Conservation (phyloP, 371 early-diverging fungal genomes). For the Lichtheimia corymbifera region DNA sequence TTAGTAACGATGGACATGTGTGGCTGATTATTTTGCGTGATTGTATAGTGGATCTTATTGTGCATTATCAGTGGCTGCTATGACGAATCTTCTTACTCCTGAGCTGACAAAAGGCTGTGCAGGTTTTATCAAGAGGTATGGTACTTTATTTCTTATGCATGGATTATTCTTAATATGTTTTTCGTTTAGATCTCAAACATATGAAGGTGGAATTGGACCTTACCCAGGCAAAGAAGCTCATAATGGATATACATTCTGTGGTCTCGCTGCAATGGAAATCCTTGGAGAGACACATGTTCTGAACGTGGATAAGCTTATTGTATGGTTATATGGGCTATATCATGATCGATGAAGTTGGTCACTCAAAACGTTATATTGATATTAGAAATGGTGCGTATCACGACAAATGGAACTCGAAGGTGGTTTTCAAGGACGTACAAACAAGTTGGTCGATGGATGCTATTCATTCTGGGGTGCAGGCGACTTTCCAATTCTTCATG, state of each 20-base stretch:
- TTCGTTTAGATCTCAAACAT: slow-evolving; percentile 72
- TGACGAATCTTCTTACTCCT: slow-evolving; percentile 79
- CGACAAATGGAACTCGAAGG: slow-evolving; percentile 92
- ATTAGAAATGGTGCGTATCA: slow-evolving; percentile 70
- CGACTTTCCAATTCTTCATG: slow-evolving; percentile 74
- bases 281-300: slow-evolving; percentile 64
- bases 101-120: slow-evolving; percentile 73
- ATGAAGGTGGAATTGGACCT: slow-evolving; percentile 94
- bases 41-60: slow-evolving; percentile 83
- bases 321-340: slow-evolving; percentile 22
- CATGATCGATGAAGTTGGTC: not conserved
- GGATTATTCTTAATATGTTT: not conserved
- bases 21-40: not conserved
- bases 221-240: slow-evolving; percentile 94
- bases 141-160: not conserved
- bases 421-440: slow-evolving; percentile 95
- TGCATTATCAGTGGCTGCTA: slow-evolving; percentile 76
- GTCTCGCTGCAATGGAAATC: slow-evolving; percentile 85
- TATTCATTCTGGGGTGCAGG: slow-evolving; percentile 98
- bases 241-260: slow-evolving; percentile 97
- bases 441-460: slow-evolving; percentile 98
- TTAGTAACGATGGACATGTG: not conserved
- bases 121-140: slow-evolving; percentile 66
- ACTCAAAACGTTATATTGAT: not conserved
- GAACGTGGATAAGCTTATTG: slow-evolving; percentile 63